Evolutionary conservation across 805 yeast species (phyloP).

Genomic region (Maudiozyma bulderi): DNA sequence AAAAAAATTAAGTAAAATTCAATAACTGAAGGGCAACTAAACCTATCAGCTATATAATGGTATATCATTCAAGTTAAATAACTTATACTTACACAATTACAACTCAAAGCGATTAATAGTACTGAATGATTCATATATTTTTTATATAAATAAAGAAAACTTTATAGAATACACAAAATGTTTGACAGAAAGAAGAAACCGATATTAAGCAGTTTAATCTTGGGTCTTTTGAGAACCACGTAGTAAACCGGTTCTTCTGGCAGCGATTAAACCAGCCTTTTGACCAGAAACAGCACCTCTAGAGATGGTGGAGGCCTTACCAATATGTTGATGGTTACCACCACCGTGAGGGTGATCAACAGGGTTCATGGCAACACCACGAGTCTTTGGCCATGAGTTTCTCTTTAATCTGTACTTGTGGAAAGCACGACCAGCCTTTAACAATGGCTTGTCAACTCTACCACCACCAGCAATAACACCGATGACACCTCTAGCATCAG

Average conservation of each 20-base stretch:
- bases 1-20: background rate
- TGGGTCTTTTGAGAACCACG: conserved; percentile 97
- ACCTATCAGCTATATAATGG: no score
- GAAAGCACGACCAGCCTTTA: conserved; percentile 99
- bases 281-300: conserved; percentile 99
- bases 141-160: conserved; percentile 8
- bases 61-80: no score
- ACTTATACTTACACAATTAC: no score
- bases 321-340: conserved; percentile 99
- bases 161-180: conserved; percentile 8
- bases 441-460: conserved; percentile 97
- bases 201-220: conserved; percentile 39
- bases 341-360: conserved; percentile 99
- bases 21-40: background rate
- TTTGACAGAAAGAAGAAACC: conserved; percentile 4
- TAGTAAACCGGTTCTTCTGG: conserved; percentile 99
- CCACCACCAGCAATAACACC: conserved; percentile 99
- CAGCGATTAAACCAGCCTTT: conserved; percentile 99
- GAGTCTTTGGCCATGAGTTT: conserved; percentile 99
- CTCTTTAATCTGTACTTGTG: conserved; percentile 99
- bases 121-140: conserved; percentile 8
- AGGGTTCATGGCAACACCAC: conserved; percentile 99
- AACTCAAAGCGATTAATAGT: conserved; percentile 5
- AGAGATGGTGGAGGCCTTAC: conserved; percentile 98
- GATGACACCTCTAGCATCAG: conserved; percentile 97